phyloP scores from a whole-genome alignment of 2,329 filamentous ascomycete genomes.

The Colletotrichum orbiculare region DNA sequence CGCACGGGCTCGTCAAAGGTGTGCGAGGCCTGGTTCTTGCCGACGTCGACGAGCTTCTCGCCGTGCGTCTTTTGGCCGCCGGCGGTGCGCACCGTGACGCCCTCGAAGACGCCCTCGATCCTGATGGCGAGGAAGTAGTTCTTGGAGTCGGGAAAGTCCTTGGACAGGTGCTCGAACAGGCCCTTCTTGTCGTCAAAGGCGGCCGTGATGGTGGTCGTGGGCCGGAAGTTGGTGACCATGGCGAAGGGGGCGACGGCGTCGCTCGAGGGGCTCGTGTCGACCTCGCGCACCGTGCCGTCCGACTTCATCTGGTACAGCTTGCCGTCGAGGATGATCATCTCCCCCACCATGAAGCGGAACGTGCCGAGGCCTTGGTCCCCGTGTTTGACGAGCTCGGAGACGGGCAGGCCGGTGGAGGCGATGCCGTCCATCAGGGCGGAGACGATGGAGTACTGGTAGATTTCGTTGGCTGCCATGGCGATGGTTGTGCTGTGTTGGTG shows the following conservation, averaged over 20 bases:
- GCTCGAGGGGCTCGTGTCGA: slow-evolving; percentile 38
- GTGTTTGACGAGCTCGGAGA: slow-evolving; percentile 43
- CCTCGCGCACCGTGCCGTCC: slow-evolving; percentile 43
- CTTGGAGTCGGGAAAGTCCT: slow-evolving; percentile 40
- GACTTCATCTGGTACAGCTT: slow-evolving; percentile 48
- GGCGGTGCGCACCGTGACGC: slow-evolving; percentile 45
- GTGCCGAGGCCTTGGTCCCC: slow-evolving; percentile 50
- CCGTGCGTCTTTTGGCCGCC: slow-evolving; percentile 43
- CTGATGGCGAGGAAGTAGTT: slow-evolving; percentile 47
- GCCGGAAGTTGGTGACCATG: slow-evolving; percentile 45
- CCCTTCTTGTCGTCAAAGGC: slow-evolving; percentile 43
- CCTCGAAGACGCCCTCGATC: slow-evolving; percentile 44
- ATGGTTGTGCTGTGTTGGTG: background rate
- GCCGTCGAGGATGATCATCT: slow-evolving; percentile 49
- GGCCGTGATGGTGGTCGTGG: slow-evolving; percentile 37
- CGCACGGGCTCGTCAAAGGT: slow-evolving; percentile 40
- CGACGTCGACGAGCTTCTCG: slow-evolving; percentile 44
- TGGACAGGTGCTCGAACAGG: slow-evolving; percentile 39
- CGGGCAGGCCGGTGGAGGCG: slow-evolving; percentile 45
- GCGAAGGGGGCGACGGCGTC: slow-evolving; percentile 47
- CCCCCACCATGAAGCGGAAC: slow-evolving; percentile 47
- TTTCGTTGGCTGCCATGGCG: slow-evolving; percentile 46
- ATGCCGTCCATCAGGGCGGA: slow-evolving; percentile 50
- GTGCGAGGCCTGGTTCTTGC: slow-evolving; percentile 43
- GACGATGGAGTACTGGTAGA: slow-evolving; percentile 49